A percentile compares a stretch with the other conserved stretches of the same genome.
phyloP scores from a whole-genome alignment of 352 stramenopile genomes.

The Peronospora farinosa region DNA sequence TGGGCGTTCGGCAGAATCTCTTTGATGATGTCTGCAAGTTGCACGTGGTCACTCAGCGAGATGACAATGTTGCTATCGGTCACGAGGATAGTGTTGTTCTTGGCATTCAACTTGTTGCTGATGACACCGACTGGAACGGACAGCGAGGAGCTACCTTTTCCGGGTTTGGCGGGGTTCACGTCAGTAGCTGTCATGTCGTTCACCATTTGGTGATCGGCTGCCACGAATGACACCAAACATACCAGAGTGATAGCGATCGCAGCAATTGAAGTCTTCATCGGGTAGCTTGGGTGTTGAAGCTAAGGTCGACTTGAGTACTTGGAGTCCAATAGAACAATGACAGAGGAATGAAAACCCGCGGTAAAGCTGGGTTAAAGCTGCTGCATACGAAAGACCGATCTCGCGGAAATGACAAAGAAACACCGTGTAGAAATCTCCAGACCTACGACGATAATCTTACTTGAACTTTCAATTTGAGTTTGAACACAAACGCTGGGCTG shows the following conservation, averaged over 20 bases:
- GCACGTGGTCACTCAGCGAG: slow-evolving; percentile 13
- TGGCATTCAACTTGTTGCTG: slow-evolving; percentile 10
- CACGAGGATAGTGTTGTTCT: slow-evolving; percentile 17
- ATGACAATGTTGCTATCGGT: slow-evolving; percentile 14
- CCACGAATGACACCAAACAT: slow-evolving; percentile 8
- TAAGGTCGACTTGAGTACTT: slow-evolving; percentile 10
- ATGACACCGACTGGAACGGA: slow-evolving; percentile 3
- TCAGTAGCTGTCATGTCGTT: not conserved
- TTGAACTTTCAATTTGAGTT: too few relatives aligned
- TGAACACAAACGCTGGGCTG: too few relatives aligned
- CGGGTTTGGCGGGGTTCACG: slow-evolving; percentile 2
- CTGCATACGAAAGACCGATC: not conserved
- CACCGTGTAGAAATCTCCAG: not conserved
- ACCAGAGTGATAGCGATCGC: slow-evolving; percentile 4
- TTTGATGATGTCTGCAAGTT: slow-evolving; percentile 14
- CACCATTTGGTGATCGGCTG: slow-evolving; percentile 4
- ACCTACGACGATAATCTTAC: not conserved
- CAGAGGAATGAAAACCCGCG: not conserved
- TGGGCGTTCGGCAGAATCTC: slow-evolving; percentile 8
- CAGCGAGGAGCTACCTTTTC: not conserved
- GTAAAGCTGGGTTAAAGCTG: not conserved
- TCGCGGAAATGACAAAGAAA: not conserved
- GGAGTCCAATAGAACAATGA: slow-evolving; percentile 22
- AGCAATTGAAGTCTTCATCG: slow-evolving; percentile 10
- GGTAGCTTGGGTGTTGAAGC: slow-evolving; percentile 4